Conservation (phyloP, 768 basidiomycete species). For the Leccinellum rugosiceps region DNA sequence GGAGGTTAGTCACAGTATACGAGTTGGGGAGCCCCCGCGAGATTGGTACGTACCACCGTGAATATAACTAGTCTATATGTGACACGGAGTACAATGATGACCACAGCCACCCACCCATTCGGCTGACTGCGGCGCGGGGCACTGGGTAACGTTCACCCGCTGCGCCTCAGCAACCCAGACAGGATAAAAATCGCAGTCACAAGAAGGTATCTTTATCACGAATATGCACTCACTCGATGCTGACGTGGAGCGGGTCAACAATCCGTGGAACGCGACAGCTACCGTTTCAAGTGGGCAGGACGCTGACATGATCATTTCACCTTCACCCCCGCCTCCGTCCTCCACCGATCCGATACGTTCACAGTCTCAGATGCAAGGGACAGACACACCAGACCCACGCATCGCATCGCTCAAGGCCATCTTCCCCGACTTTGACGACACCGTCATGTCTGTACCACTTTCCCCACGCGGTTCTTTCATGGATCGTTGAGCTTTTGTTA, state of each 20-base stretch:
- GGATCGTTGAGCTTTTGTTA: not conserved
- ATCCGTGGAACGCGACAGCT: conserved; percentile 5
- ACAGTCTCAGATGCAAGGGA: not conserved
- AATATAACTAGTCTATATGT: no score
- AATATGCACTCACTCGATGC: conserved; percentile 6
- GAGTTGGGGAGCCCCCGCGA: no score
- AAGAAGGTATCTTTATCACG: not conserved
- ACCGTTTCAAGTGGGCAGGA: not conserved
- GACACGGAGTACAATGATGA: no score
- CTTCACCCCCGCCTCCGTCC: conserved; percentile 11
- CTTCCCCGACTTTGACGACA: conserved; percentile 79
- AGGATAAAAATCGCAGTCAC: not conserved
- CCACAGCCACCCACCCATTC: not conserved
- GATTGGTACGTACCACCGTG: no score
- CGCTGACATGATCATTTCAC: conserved; percentile 18
- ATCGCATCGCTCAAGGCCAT: conserved; percentile 57
- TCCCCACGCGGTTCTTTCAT: not conserved
- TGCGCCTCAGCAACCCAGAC: not conserved
- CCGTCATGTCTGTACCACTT: conserved; percentile 52
- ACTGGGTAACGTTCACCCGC: not conserved
- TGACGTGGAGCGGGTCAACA: conserved; percentile 3
- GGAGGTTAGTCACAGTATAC: no score
- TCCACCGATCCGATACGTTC: not conserved
- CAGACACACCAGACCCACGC: conserved; percentile 39
- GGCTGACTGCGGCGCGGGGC: not conserved